phyloP scores from a whole-genome alignment of 164 flowering plant genomes.

The Santalum album region DNA sequence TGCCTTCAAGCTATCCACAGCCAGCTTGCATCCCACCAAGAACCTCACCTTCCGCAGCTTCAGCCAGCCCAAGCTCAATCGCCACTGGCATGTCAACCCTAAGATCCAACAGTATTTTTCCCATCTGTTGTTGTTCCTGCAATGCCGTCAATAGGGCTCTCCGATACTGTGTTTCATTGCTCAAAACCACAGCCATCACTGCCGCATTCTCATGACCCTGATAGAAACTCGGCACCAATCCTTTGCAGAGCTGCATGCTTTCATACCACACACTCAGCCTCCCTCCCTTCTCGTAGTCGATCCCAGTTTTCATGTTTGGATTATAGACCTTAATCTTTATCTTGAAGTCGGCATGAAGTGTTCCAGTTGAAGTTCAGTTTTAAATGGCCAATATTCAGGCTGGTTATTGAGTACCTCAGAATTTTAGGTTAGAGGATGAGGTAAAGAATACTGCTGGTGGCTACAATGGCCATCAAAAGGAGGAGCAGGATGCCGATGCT shows the following conservation, averaged over 20 bases:
- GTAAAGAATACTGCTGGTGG: constrained; percentile 37
- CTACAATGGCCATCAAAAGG: constrained; percentile 32
- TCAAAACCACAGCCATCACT: constrained; percentile 29
- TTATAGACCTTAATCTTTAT: constrained; percentile 64
- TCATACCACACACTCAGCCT: constrained; percentile 14
- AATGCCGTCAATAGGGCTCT: constrained; percentile 24
- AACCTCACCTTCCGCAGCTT: constrained; percentile 61
- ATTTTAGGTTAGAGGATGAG: constrained; percentile 64
- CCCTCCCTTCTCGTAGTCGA: constrained; percentile 69
- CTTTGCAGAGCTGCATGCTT: constrained; percentile 39
- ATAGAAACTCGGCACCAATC: constrained; percentile 68
- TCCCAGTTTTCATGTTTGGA: constrained; percentile 81
- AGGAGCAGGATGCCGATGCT: constrained; percentile 37
- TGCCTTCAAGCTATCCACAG: constrained; percentile 40
- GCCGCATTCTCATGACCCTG: constrained; percentile 89
- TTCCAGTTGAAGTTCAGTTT: constrained; percentile 30
- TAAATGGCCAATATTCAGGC: constrained; percentile 39
- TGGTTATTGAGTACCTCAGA: constrained; percentile 61
- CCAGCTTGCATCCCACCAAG: constrained; percentile 46
- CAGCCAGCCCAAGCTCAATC: constrained; percentile 61
- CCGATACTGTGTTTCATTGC: constrained; percentile 45
- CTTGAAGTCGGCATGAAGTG: constrained; percentile 48
- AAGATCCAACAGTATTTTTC: constrained; percentile 51
- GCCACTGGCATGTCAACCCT: constrained; percentile 60
- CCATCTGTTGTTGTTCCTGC: constrained; percentile 41